Base-by-base conservation (phyloP, 352 stramenopile species). In the Phytophthora colocasiae region DNA sequence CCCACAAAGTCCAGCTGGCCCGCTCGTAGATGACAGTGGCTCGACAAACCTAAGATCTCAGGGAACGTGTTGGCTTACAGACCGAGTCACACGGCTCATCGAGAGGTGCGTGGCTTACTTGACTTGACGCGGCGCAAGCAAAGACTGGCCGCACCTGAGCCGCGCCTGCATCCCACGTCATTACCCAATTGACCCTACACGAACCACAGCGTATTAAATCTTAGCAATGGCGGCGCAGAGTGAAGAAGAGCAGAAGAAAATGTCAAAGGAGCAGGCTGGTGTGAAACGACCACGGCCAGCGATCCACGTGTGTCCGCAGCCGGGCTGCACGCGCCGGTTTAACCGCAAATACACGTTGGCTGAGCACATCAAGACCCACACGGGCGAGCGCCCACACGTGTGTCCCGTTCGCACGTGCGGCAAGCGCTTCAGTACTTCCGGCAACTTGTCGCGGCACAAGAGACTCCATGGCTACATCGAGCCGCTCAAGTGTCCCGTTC, bases 291-390 rank as follows among this genome's bases (percentile, higher is more conserved):
- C 29, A 10, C 45, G 36, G 2, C 63, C 63, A 1, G 63, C 50
- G n/a, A 72, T 63, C 43, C 73, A 81, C 51, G 53, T 40, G 34
- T 82, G 74, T 7, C 50, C 71, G 2, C 66, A 77, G 19, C 57
- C 47, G 27, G 57, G 62, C 40, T 88, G 79, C 56, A 68, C 53
- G 10, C 63, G 73, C 8, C 71, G 75, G 26, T 86, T 88, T 63
- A 81, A 84, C 63, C 77, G 79, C 71, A 83, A 81, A 32, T 85
- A 83, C 55, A 89, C 80, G 24, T 77, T 89, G 63, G 83, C 65
- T 7, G 80, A 89, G 54, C 82, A 91, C 66, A 77, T 83, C 51
- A 89, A 89, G 67, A 91, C 80, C 26, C 81, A 90, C 74, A 89
- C 81, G 32, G 81, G 81, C 27, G 74, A 83, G 26, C 71, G 66